Percentiles rank a stretch among this genome's conserved stretches.
Conservation (phyloP, 2,329 filamentous ascomycete genomes). For the Trichoderma atroviride region DNA sequence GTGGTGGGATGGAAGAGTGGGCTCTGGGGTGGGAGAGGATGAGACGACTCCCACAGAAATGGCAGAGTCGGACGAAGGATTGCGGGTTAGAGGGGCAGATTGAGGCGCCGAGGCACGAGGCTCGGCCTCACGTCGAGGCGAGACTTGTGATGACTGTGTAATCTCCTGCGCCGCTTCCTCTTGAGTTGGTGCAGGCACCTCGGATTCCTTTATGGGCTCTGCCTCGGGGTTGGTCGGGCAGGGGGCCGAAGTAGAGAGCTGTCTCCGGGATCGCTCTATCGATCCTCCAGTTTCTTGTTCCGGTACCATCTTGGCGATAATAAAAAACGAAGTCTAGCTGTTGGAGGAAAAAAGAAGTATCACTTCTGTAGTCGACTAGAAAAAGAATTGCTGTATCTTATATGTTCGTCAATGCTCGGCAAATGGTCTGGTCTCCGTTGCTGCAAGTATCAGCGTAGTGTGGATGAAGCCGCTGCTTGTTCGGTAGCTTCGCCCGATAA, state of each 20-base stretch:
- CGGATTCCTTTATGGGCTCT: conserved; percentile 48
- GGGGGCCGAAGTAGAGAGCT: conserved; percentile 45
- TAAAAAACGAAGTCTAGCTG: neutral
- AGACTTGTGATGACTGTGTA: conserved; percentile 43
- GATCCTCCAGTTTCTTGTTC: conserved; percentile 52
- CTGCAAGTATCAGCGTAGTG: neutral
- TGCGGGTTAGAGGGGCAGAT: conserved; percentile 41
- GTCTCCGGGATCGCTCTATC: conserved; percentile 41
- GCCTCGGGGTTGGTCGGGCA: conserved; percentile 46
- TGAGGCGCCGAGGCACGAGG: conserved; percentile 36
- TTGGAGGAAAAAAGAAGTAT: neutral
- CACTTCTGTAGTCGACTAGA: neutral
- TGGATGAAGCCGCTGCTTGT: conserved; percentile 6
- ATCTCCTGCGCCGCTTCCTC: conserved; percentile 40
- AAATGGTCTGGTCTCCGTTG: neutral
- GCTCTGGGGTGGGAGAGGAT: conserved; percentile 31
- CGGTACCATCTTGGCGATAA: conserved; percentile 41
- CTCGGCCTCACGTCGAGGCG: conserved; percentile 42
- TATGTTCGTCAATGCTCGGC: neutral
- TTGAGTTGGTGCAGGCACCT: conserved; percentile 42
- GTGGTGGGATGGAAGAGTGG: conserved; percentile 29
- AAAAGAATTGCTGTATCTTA: neutral
- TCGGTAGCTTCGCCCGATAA: conserved; percentile 1
- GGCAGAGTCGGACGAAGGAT: conserved; percentile 41
- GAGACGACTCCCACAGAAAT: conserved; percentile 38